Base-by-base conservation (phyloP, 2,329 filamentous ascomycete species). In the Phialophora tarda region DNA sequence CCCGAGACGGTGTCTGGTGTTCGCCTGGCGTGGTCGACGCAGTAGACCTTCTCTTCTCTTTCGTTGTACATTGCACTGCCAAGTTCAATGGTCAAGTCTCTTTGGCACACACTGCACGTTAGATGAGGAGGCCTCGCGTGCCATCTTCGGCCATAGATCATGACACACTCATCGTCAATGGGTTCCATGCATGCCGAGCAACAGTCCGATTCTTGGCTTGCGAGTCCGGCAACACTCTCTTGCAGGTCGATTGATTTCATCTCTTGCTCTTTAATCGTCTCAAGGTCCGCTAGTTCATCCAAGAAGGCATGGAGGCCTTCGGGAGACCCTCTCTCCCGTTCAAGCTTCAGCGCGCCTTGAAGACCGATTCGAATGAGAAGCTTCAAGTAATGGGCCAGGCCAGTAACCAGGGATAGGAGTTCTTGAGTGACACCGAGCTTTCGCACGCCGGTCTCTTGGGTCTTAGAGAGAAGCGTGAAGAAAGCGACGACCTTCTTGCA, bases 401-500 rank as follows among this genome's bases (percentile, higher is more conserved):
- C 94, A 47, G 95, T 99, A 61, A 99, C 95, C 7, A 99, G 85
- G 6, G 94, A 96, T n/a, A 99, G 81, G n/a, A 99, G 85, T 77
- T 99, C 95, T 77, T 99, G 95, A 8, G 95, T 99, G 34, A 99
- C 95, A 51, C 95, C 95, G 50, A 98, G 87, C 76, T 97, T 95
- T 65, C 92, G 86, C 44, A 91, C 88, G n/a, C 90, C 91, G 8
- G 89, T 92, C 75, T 97, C 93, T 76, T 98, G 94, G 1, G 93
- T 95, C 78, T 97, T 97, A 5, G 94, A 96, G 8, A 99, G 84
- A 21, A 99, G 83, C 12, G 93, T 93, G 78, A 99, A 99, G 82
- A 99, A 99, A 28, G 94, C 92, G 5, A 99, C 95, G 62, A 99
- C 96, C 79, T 99, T 99, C 80, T 99, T 99, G 83, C 95, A 99